phyloP scores from a whole-genome alignment of 257 asterid genomes.

The Handroanthus guayacan region DNA sequence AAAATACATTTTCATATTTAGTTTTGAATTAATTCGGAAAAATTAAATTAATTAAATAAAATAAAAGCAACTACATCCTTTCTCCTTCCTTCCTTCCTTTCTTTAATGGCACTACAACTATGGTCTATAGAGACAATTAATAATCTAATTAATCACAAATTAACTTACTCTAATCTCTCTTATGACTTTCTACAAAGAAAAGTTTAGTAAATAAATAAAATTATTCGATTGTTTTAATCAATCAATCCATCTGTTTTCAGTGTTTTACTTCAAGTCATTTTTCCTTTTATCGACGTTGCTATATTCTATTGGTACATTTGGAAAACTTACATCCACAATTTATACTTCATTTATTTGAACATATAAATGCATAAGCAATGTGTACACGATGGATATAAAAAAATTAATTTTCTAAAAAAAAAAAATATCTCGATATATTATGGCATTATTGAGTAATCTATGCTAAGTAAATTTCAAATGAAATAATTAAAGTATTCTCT shows the following conservation, averaged over 20 bases:
- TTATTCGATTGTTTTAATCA: no score
- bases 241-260: not conserved
- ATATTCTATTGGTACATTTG: slow-evolving; percentile 16
- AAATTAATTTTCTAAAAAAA: not conserved
- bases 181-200: not conserved
- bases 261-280: not conserved
- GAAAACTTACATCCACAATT: slow-evolving; percentile 17
- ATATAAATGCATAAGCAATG: not conserved
- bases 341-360: not conserved
- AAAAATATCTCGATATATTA: not conserved
- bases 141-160: no score
- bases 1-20: no score
- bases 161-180: not conserved
- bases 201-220: no score
- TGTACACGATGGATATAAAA: not conserved
- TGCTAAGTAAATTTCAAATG: not conserved
- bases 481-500: not conserved
- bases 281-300: not conserved
- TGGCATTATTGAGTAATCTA: not conserved
- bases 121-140: no score
- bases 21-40: no score
- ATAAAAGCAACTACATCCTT: no score
- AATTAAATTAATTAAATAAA: no score
- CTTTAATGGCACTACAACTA: no score
- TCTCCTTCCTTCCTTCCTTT: no score